These are phyloP conservation scores for Phytopythium mirpurense DNA, from an alignment of 352 stramenopile genomes.

Conservation along the genomic window DNA sequence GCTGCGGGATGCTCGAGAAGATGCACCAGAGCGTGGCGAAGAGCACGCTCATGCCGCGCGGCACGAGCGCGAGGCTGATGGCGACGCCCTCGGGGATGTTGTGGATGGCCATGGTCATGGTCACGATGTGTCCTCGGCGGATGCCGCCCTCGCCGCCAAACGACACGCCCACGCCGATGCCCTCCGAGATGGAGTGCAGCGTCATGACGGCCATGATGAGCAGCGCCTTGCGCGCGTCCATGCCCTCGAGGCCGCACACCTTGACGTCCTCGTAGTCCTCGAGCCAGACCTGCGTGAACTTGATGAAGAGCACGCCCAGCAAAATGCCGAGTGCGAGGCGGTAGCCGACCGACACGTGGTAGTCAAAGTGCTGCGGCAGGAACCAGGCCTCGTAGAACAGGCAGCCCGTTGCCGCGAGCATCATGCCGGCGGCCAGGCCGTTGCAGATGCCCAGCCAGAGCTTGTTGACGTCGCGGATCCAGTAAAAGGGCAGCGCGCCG, in stretches of 20 bases:
- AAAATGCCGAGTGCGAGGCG: constrained; percentile 87
- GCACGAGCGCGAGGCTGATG: constrained; percentile 93
- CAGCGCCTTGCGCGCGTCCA: constrained; percentile 91
- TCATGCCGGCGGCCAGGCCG: constrained; percentile 96
- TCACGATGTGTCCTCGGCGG: constrained; percentile 95
- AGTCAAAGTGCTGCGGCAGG: constrained; percentile 66
- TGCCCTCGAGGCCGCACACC: constrained; percentile 64
- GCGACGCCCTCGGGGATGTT: constrained; percentile 98
- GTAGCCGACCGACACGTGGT: constrained; percentile 60
- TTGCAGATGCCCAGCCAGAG: constrained; percentile 95
- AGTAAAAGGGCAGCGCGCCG: constrained; percentile 93
- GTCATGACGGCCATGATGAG: constrained; percentile 99
- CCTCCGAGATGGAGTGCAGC: constrained; percentile 97
- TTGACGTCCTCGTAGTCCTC: constrained; percentile 95
- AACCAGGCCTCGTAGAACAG: constrained; percentile 93
- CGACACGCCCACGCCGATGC: constrained; percentile 95
- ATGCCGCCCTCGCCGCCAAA: constrained; percentile 93
- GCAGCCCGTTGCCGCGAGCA: constrained; percentile 94
- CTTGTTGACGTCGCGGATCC: constrained; percentile 90
- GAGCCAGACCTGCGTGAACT: constrained; percentile 92
- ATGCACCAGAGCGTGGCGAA: constrained; percentile 88
- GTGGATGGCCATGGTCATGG: constrained; percentile 96
- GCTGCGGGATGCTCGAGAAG: constrained; percentile 91
- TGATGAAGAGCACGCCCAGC: constrained; percentile 95
- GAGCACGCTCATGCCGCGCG: constrained; percentile 87